phyloP scores from a whole-genome alignment of 306 rosid genomes.

The Alnus glutinosa region DNA sequence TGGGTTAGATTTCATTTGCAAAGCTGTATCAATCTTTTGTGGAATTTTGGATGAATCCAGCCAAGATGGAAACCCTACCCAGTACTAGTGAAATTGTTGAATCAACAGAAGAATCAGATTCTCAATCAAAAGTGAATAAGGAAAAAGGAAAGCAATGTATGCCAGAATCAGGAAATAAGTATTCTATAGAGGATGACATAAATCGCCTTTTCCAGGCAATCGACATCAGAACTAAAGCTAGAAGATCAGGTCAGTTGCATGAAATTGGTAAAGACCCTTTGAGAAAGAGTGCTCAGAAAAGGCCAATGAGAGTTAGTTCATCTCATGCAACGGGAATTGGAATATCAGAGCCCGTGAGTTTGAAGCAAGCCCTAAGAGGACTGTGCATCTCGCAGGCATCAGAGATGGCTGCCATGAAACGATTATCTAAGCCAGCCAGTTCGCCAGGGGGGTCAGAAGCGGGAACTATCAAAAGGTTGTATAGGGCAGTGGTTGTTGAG shows the following conservation, averaged over 20 bases:
- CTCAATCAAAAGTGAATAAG: slow-evolving; percentile 43
- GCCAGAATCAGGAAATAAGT: slow-evolving; percentile 50
- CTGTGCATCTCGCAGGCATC: slow-evolving; percentile 97
- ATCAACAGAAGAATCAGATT: slow-evolving; percentile 55
- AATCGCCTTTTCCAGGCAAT: slow-evolving; percentile 87
- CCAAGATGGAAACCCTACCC: slow-evolving; percentile 53
- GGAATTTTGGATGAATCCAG: slow-evolving; percentile 20
- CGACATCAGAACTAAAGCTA: slow-evolving; percentile 59
- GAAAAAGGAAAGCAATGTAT: slow-evolving; percentile 51
- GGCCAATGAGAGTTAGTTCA: slow-evolving; percentile 76
- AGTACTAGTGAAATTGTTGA: slow-evolving; percentile 80
- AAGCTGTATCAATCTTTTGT: slow-evolving; percentile 23
- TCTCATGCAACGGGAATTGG: slow-evolving; percentile 86
- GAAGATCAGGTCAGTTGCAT: slow-evolving; percentile 47
- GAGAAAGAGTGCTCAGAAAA: slow-evolving; percentile 83
- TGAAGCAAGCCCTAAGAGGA: slow-evolving; percentile 99
- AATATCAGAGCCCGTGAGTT: slow-evolving; percentile 87
- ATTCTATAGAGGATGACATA: slow-evolving; percentile 88
- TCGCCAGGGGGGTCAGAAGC: slow-evolving; percentile 83
- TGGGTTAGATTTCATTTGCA: slow-evolving; percentile 47
- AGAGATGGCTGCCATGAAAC: slow-evolving; percentile 96
- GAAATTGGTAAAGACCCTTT: slow-evolving; percentile 44
- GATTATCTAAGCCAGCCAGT: slow-evolving; percentile 66
- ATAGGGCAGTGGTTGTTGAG: slow-evolving; percentile 72
- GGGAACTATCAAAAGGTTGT: slow-evolving; percentile 79